These are phyloP conservation scores for Thuja plicata DNA, from an alignment of 83 land plant species.

Conservation along the genomic window DNA sequence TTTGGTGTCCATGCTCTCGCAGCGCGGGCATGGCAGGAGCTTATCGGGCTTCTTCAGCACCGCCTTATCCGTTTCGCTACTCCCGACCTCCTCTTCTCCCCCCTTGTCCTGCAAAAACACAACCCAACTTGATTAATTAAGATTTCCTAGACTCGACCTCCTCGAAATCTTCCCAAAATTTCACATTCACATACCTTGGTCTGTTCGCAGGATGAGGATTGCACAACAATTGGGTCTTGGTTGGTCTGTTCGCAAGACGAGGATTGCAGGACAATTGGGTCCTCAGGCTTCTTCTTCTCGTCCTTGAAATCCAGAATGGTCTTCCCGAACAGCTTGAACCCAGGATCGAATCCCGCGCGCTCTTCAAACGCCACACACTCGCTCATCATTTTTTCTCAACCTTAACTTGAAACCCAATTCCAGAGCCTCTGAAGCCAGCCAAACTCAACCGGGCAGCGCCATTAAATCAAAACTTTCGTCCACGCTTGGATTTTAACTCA, in stretches of 20 bases:
- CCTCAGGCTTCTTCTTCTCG: background rate
- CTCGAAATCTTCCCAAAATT: background rate
- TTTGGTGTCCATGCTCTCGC: slow-evolving; percentile 76
- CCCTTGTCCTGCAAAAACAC: background rate
- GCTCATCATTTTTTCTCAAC: background rate
- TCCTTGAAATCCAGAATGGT: slow-evolving; percentile 1
- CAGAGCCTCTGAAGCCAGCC: background rate
- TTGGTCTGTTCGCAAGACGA: background rate
- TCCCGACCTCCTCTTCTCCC: background rate
- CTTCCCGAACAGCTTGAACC: slow-evolving; percentile 30
- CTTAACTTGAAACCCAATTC: background rate
- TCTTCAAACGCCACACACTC: background rate
- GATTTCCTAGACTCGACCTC: background rate
- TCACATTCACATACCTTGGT: background rate
- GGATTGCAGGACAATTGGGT: background rate
- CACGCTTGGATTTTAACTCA: background rate
- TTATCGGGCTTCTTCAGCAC: slow-evolving; percentile 73
- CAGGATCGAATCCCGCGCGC: slow-evolving; percentile 13
- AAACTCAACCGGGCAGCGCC: background rate
- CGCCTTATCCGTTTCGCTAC: slow-evolving; percentile 3
- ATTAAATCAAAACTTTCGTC: background rate
- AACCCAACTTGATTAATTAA: no score
- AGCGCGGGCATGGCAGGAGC: slow-evolving; percentile 77
- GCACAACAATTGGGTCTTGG: background rate
- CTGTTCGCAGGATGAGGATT: background rate